Conservation (phyloP, 345 rosid genomes). For the Lenwebbia sp. region DNA sequence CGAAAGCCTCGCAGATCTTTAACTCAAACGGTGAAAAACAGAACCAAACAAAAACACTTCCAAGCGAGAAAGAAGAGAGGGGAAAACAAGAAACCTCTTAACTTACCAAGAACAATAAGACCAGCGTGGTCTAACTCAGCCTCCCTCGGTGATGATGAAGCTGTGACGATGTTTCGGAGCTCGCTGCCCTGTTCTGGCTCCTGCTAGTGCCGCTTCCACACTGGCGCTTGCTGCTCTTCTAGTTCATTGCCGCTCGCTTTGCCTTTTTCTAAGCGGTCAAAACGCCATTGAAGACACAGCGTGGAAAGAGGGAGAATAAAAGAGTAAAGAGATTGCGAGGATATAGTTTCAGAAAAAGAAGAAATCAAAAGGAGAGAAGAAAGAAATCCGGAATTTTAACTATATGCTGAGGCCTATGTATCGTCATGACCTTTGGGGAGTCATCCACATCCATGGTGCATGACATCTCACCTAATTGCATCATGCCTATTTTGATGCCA, state of each 20-base stretch:
- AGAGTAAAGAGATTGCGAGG: background rate
- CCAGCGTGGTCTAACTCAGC: background rate
- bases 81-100: background rate
- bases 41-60: background rate
- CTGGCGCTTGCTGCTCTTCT: background rate
- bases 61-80: background rate
- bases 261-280: conserved; percentile 26
- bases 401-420: background rate
- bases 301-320: background rate
- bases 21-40: background rate
- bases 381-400: background rate
- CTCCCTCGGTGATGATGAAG: background rate
- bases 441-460: background rate
- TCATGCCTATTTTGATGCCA: background rate
- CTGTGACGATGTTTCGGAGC: background rate
- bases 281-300: background rate
- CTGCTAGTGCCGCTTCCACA: background rate
- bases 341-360: background rate
- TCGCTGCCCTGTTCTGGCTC: background rate
- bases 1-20: background rate
- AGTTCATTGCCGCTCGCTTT: background rate
- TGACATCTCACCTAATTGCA: background rate
- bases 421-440: background rate
- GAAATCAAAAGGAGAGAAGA: background rate
- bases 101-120: background rate